These are phyloP conservation scores for Eucalyptus marginata DNA, from an alignment of 345 rosid species.

Conservation along the genomic window DNA sequence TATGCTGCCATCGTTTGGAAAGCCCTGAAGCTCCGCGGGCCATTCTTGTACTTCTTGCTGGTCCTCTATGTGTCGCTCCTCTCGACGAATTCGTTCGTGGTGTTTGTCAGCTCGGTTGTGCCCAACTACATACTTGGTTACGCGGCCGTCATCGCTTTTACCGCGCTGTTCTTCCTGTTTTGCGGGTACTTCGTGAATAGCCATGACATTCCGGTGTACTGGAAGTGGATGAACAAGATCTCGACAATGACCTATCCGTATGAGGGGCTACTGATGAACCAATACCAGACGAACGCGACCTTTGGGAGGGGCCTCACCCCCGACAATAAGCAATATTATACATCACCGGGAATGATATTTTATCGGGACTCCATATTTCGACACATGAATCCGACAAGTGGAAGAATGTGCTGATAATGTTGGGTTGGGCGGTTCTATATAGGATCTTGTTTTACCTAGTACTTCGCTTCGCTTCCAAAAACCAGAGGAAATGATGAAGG, in stretches of 20 bases:
- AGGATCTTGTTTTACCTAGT: conserved; percentile 42
- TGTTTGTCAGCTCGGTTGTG: conserved; percentile 59
- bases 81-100: conserved; percentile 66
- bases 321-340: not conserved
- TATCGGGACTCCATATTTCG: conserved; percentile 17
- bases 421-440: conserved; percentile 55
- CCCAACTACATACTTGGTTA: conserved; percentile 61
- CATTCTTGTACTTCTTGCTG: conserved; percentile 37
- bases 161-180: conserved; percentile 58
- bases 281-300: conserved; percentile 14
- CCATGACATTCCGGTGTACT: conserved; percentile 26
- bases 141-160: conserved; percentile 56
- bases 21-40: conserved; percentile 31
- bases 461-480: conserved; percentile 54
- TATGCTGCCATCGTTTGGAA: conserved; percentile 49
- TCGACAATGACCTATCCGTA: conserved; percentile 64
- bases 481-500: conserved; percentile 17
- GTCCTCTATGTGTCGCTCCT: conserved; percentile 48
- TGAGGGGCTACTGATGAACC: conserved; percentile 59
- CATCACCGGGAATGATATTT: conserved; percentile 15
- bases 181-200: conserved; percentile 59
- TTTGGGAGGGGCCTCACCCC: not conserved
- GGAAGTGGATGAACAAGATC: conserved; percentile 68
- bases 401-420: conserved; percentile 27
- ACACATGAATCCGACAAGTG: conserved; percentile 19